Evolutionary conservation across 495 filamentous ascomycete species (phyloP).

Genomic region (Lasiosphaeris hirsuta): DNA sequence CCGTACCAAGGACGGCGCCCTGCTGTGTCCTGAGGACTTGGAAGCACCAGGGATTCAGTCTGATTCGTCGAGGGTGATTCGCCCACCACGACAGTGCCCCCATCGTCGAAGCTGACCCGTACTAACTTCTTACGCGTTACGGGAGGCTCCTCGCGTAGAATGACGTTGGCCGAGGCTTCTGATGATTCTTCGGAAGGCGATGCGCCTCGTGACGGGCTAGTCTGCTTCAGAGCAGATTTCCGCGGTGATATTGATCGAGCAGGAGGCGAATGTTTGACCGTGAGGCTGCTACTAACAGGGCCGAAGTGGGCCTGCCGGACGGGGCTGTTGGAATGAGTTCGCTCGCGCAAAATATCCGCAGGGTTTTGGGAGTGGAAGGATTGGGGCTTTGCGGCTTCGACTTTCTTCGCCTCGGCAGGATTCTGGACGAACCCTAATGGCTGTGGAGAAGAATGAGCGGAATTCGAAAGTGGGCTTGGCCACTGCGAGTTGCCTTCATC

Average conservation of each 20-base stretch:
- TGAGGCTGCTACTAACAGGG: conserved; percentile 46
- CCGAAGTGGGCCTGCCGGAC: conserved; percentile 72
- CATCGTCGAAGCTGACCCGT: conserved; percentile 86
- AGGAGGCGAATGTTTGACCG: conserved; percentile 70
- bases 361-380: not conserved
- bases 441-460: not conserved
- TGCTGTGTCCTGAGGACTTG: conserved; percentile 49
- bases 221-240: conserved; percentile 80
- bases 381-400: not conserved
- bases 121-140: conserved; percentile 62
- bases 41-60: conserved; percentile 44
- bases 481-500: not conserved
- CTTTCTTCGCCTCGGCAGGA: too few species aligned
- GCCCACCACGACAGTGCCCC: conserved; percentile 52
- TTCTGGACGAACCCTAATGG: too few species aligned
- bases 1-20: conserved; percentile 53
- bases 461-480: not conserved
- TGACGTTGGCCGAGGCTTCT: conserved; percentile 30
- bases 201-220: conserved; percentile 47
- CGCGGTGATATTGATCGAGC: conserved; percentile 77
- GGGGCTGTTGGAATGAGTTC: conserved; percentile 36
- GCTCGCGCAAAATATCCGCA: conserved; percentile 13
- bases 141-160: conserved; percentile 50
- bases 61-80: conserved; percentile 53
- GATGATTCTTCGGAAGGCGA: conserved; percentile 43